Conservation (phyloP, 805 yeast genomes). For the Yamadazyma phyllophila region DNA sequence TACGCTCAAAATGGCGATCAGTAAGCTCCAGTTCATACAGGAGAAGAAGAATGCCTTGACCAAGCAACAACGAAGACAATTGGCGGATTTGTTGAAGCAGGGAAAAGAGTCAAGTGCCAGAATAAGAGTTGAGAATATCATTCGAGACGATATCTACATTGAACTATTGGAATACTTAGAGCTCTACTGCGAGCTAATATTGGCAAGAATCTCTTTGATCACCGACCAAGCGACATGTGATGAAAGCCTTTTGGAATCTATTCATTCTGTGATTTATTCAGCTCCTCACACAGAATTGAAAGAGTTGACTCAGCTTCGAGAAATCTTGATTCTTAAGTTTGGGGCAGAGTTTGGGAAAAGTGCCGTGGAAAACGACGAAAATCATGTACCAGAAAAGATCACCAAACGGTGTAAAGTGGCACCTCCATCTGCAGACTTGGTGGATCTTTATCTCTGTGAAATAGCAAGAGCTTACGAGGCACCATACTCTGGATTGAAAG, state of each 20-base stretch:
- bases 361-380: constrained; percentile 50
- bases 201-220: constrained; percentile 69
- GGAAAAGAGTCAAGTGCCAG: constrained; percentile 82
- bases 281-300: constrained; percentile 74
- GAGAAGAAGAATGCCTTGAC: constrained; percentile 72
- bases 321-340: constrained; percentile 57
- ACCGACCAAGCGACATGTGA: constrained; percentile 48
- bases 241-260: constrained; percentile 71
- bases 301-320: constrained; percentile 62
- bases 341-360: constrained; percentile 64
- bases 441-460: constrained; percentile 68
- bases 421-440: constrained; percentile 66
- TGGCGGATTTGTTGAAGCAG: constrained; percentile 65
- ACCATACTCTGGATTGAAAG: constrained; percentile 58
- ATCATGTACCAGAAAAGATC: constrained; percentile 66
- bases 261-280: constrained; percentile 63
- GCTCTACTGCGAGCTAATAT: constrained; percentile 73
- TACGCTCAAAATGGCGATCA: constrained; percentile 63
- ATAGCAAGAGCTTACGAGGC: constrained; percentile 79
- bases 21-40: constrained; percentile 67
- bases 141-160: constrained; percentile 75
- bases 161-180: constrained; percentile 79
- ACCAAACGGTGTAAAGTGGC: constrained; percentile 58
- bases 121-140: constrained; percentile 79
- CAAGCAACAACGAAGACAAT: constrained; percentile 66